These are phyloP conservation scores for Neurospora africana DNA, from an alignment of 495 filamentous ascomycete species.

Conservation along the genomic window DNA sequence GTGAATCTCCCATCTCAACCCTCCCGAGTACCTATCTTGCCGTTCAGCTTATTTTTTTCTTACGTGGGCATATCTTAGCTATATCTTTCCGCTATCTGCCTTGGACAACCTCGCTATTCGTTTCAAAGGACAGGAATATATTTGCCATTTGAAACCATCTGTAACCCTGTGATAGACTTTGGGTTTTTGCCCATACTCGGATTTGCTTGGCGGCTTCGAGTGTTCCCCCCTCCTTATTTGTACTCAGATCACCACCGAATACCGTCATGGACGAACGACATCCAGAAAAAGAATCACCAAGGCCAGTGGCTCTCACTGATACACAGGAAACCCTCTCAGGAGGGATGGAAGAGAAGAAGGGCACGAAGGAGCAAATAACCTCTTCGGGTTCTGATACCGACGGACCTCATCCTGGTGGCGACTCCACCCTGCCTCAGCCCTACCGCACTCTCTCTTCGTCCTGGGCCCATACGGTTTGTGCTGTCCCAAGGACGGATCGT, in stretches of 20 bases:
- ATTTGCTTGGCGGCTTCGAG: not conserved
- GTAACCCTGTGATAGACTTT: not conserved
- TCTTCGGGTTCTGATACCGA: not conserved
- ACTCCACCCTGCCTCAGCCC: conserved; percentile 11
- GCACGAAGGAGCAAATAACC: not conserved
- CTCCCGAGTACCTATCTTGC: not conserved
- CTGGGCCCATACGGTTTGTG: conserved; percentile 27
- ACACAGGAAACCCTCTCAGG: not conserved
- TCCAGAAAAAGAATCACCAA: not conserved
- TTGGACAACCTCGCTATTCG: not conserved
- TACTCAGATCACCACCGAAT: not conserved
- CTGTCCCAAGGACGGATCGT: conserved; percentile 56
- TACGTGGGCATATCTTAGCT: not conserved
- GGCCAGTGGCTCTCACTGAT: not conserved
- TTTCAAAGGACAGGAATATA: not conserved
- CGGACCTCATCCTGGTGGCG: not conserved
- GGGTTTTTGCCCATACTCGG: not conserved
- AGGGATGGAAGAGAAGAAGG: not conserved
- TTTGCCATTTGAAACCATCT: not conserved
- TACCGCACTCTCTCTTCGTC: conserved; percentile 25
- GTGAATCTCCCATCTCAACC: too few relatives aligned
- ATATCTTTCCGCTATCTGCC: not conserved
- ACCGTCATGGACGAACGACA: not conserved
- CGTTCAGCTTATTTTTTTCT: not conserved
- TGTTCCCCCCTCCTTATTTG: not conserved